phyloP scores from a whole-genome alignment of 371 early-diverging fungal genomes.

The Mortierella sp. region DNA sequence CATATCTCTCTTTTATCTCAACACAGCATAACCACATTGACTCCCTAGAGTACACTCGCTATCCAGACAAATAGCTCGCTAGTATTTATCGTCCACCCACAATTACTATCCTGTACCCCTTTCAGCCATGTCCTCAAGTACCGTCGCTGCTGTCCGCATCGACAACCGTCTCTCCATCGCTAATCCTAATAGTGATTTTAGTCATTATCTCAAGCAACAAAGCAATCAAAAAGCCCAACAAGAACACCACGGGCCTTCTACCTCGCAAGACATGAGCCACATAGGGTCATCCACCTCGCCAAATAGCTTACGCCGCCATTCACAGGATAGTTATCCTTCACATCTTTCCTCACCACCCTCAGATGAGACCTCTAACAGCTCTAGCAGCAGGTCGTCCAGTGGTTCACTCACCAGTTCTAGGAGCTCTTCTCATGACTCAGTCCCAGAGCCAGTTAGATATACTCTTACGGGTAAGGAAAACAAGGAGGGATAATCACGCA shows the following conservation, averaged over 20 bases:
- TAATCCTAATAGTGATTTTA: constrained; percentile 33
- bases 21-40: too few species aligned
- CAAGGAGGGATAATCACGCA: neutral
- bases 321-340: constrained; percentile 7
- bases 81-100: neutral
- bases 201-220: constrained; percentile 15
- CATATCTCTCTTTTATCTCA: too few species aligned
- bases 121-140: constrained; percentile 15
- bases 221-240: constrained; percentile 11
- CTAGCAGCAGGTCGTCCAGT: constrained; percentile 16
- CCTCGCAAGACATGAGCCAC: neutral
- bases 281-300: neutral
- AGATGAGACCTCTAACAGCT: constrained; percentile 14
- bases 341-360: constrained; percentile 24
- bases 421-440: constrained; percentile 23
- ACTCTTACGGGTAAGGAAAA: constrained; percentile 26
- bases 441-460: constrained; percentile 9
- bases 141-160: constrained; percentile 14
- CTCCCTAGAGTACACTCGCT: too few species aligned
- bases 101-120: neutral
- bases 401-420: constrained; percentile 23
- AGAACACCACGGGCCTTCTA: neutral
- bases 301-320: constrained; percentile 8
- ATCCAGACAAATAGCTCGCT: too few species aligned
- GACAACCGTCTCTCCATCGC: constrained; percentile 27